Conservation (phyloP, 2,329 filamentous ascomycete species). For the Paracorniculantispora psalliotae region DNA sequence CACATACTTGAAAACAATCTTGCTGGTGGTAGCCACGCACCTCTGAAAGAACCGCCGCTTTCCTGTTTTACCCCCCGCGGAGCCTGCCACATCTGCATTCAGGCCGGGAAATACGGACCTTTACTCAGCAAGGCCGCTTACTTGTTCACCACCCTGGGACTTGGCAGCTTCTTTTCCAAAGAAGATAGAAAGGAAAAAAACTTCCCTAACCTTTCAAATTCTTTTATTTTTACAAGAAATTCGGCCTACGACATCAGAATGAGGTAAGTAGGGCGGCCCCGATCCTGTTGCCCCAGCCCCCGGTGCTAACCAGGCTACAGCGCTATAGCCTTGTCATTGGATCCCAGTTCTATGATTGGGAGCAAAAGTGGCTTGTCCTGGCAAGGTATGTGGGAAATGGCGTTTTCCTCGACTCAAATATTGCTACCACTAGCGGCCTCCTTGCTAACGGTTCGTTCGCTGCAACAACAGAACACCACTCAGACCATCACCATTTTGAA, state of each 20-base stretch:
- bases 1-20: not conserved
- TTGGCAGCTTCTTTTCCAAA: too few relatives aligned
- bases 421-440: not conserved
- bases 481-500: not conserved
- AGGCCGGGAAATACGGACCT: not conserved
- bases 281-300: not conserved
- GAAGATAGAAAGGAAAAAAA: too few relatives aligned
- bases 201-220: not conserved
- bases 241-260: not conserved
- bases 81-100: conserved; percentile 2
- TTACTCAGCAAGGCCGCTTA: not conserved
- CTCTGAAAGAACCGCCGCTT: not conserved
- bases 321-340: conserved; percentile 12
- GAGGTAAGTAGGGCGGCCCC: conserved; percentile 2
- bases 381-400: conserved; percentile 12
- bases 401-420: conserved; percentile 1
- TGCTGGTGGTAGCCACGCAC: not conserved
- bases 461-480: conserved; percentile 1
- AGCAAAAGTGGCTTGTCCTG: conserved; percentile 12
- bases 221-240: not conserved
- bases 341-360: conserved; percentile 10
- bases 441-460: conserved; percentile 5
- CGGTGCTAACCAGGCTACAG: conserved; percentile 10
- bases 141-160: too few relatives aligned
- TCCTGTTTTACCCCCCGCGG: not conserved